These are phyloP conservation scores for Mycena latifolia DNA, from an alignment of 768 basidiomycete species.

Conservation along the genomic window DNA sequence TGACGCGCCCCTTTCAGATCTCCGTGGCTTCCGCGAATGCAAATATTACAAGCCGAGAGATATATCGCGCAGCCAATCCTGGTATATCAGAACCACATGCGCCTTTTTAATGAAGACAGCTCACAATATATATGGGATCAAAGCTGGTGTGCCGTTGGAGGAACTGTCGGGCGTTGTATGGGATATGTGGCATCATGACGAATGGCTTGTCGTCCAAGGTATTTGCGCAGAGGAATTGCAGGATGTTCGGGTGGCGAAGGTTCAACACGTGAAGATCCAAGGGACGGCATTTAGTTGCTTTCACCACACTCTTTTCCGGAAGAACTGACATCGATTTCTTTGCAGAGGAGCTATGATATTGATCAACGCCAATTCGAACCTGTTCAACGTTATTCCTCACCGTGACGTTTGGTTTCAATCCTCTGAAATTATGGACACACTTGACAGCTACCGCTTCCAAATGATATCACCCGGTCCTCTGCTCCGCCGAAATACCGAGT, in stretches of 20 bases:
- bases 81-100: too few species aligned
- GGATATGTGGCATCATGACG: constrained; percentile 22
- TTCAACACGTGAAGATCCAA: constrained; percentile 9
- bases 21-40: constrained; percentile 42
- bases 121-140: constrained; percentile 14
- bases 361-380: neutral
- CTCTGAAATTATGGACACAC: constrained; percentile 3
- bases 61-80: constrained; percentile 39
- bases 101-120: neutral
- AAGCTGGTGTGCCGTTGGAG: neutral
- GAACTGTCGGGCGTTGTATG: constrained; percentile 13
- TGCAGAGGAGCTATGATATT: neutral
- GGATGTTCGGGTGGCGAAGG: constrained; percentile 82
- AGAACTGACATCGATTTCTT: too few species aligned
- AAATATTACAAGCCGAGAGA: constrained; percentile 43
- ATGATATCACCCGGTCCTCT: too few species aligned
- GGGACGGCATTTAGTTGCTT: neutral
- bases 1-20: constrained; percentile 42
- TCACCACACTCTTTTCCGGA: too few species aligned
- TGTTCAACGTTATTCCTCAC: neutral
- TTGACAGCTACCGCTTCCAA: constrained; percentile 26
- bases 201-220: constrained; percentile 23
- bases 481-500: too few species aligned
- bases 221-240: constrained; percentile 47
- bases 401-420: neutral